Evolutionary conservation across 768 basidiomycete genomes (phyloP), one percentile per base, ranked within the genome.

Genomic region (Pleurotus platypus): DNA sequence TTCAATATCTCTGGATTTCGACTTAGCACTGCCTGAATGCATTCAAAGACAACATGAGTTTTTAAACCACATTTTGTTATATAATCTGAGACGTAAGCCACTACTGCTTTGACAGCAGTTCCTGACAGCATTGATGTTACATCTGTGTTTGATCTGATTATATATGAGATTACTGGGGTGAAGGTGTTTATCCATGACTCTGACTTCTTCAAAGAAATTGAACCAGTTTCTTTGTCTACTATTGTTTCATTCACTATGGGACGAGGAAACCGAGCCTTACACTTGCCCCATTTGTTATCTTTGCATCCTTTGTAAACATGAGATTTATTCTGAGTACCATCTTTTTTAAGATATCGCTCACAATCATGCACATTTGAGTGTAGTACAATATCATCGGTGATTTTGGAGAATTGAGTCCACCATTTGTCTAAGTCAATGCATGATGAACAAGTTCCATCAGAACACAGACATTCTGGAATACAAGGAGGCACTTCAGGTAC

Each of bases 31-130:
- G 30, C 30, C 2, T 35, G 30, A 8, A 35, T 35, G 2, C 30
- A 35, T 8, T 35, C 30, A 35, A 35, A 35, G 2, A 35, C 30
- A 9, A 35, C 30, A 35, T 35, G 30, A 3, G 30, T 35, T 2
- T 35, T 35, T 2, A 35, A 35, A 8, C 30, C 30, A 35, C 30
- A 35, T 9, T 35, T 35, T 2, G 8, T 35, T 35, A 75, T 64
- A 56, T 75, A 76, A 57, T 76, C 71, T 6, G 72, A 68, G 0
- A 74, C 61, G 63, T 75, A 72, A 15, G 63, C 58, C 0, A 69
- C 60, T 5, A 70, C 61, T 5, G 66, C 66, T 18, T 71, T 71
- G 20, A 70, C 53, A 3, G 61, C 59, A 22, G 69, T 68, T 4
- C 69, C 66, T 12, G 65, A 67, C 15, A 67, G 37, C 30, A 68